These are phyloP conservation scores for Pseudognaphalium luteoalbum DNA, from an alignment of 129 eudicot species.

Conservation along the genomic window DNA sequence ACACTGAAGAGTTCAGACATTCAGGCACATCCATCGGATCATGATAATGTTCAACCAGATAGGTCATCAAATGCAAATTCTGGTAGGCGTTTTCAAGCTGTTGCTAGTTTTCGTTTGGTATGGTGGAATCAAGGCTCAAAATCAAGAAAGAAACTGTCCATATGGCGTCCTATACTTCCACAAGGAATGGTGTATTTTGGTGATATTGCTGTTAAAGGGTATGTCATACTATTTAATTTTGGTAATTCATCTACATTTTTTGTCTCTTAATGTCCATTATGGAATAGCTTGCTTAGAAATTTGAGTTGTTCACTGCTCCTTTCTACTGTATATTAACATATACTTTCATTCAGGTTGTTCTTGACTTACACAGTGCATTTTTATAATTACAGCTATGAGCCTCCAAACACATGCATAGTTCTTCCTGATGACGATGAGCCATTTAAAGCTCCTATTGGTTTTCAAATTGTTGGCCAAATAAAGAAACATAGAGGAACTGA, in stretches of 20 bases:
- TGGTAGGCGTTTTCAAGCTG: conserved; percentile 68
- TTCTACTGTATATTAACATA: background rate
- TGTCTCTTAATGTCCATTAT: background rate
- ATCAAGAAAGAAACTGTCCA: conserved; percentile 77
- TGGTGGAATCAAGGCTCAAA: conserved; percentile 98
- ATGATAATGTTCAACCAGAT: conserved; percentile 42
- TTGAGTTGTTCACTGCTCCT: conserved; percentile 1
- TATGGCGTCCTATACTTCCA: conserved; percentile 91
- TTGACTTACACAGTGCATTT: conserved; percentile 6
- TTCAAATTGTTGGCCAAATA: conserved; percentile 69
- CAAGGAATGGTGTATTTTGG: conserved; percentile 94
- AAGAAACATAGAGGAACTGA: conserved; percentile 76
- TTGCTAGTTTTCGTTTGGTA: conserved; percentile 77
- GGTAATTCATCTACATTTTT: background rate
- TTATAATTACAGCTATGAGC: conserved; percentile 70
- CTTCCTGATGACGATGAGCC: conserved; percentile 68
- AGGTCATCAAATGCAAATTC: conserved; percentile 57
- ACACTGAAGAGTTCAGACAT: conserved; percentile 28
- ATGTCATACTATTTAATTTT: conserved; percentile 19
- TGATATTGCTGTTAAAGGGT: conserved; percentile 96
- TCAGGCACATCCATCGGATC: conserved; percentile 35
- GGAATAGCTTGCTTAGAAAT: background rate
- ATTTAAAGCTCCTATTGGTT: conserved; percentile 64
- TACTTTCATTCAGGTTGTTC: background rate
- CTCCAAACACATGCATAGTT: conserved; percentile 84